Evolutionary conservation across 352 stramenopile genomes (phyloP), one percentile per base, ranked within the genome.

Genomic region (Phytopythium vexans): DNA sequence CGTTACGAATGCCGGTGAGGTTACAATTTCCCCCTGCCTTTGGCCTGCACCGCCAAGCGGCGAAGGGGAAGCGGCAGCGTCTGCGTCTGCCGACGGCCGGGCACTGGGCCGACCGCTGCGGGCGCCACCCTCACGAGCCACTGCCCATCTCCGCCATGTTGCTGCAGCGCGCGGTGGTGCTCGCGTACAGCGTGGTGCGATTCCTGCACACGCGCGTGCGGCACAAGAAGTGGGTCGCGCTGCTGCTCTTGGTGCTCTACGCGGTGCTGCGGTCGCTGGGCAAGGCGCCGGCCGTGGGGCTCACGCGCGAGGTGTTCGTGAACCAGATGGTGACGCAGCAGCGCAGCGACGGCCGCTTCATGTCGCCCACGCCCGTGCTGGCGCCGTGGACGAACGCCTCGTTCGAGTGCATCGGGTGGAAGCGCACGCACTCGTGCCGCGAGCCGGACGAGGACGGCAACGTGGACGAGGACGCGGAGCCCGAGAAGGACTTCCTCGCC

Each of bases 341-440:
- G n/a, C 74, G 75, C 32, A 66, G 88, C 53, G 73, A 82, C 44
- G 76, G 74, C 15, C 74, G 81, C 39, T 63, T 71, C 61, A 87
- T 89, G 68, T 47, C 62, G 31, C 74, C 78, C 3, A 87, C 78
- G 37, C 66, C 64, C 6, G 68, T 94, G 42, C 48, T 67, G 0
- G 62, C 76, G 36, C 68, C 81, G 0, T 94, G 84, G 84, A 89
- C 77, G 4, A 85, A 92, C 54, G 69, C 82, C 42, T 75, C 74
- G 52, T 94, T 89, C 46, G 84, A 94, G 62, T 94, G 84, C 54
- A 70, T 94, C 38, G 82, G 82, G 42, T 94, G 84, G 84, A 90
- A 94, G 55, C 80, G 80, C 37, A 87, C 85, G 38, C 74, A 92
- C n/a, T 77, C 80, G 52, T 94, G 84, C 45, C 58, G 56, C 37